A percentile compares a stretch with the other conserved stretches of the same genome.
These are phyloP conservation scores for Aureobasidium leucospermi DNA, from an alignment of 2,329 filamentous ascomycete species.

Conservation along the genomic window DNA sequence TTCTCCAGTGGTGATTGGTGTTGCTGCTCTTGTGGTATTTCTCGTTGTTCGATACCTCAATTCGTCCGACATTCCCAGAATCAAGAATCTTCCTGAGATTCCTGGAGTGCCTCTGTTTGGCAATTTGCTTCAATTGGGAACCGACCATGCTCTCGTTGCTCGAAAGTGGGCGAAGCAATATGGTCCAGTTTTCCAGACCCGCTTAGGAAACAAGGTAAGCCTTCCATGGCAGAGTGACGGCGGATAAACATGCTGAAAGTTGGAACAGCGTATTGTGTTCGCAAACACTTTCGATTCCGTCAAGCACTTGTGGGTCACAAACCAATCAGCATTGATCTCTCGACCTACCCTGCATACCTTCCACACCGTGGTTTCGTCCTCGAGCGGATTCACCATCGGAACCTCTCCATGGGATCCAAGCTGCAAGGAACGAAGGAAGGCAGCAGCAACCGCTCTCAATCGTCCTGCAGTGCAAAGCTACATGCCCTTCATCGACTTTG, in stretches of 20 bases:
- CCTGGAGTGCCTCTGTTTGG: constrained; percentile 42
- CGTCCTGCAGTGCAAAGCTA: constrained; percentile 69
- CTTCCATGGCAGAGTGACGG: neutral
- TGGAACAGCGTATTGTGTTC: constrained; percentile 59
- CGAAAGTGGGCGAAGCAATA: constrained; percentile 41
- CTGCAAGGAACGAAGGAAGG: constrained; percentile 69
- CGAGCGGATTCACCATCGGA: constrained; percentile 74
- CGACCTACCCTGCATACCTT: constrained; percentile 75
- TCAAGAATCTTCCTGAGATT: constrained; percentile 41
- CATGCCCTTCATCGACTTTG: constrained; percentile 75
- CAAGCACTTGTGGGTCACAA: constrained; percentile 66
- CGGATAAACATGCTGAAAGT: neutral
- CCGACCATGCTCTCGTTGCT: constrained; percentile 40
- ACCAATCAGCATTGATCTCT: constrained; percentile 70
- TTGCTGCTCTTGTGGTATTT: constrained; percentile 34
- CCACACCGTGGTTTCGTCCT: constrained; percentile 68
- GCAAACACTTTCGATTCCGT: constrained; percentile 73
- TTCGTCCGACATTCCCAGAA: constrained; percentile 41
- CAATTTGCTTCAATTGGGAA: constrained; percentile 39
- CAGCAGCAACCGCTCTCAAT: constrained; percentile 71
- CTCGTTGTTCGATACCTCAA: constrained; percentile 36
- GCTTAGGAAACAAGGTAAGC: constrained; percentile 57
- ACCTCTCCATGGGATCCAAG: constrained; percentile 80
- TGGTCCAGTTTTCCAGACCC: constrained; percentile 43
- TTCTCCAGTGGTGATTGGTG: constrained; percentile 32